phyloP scores from a whole-genome alignment of 768 basidiomycete species.

The Trametes maxima region DNA sequence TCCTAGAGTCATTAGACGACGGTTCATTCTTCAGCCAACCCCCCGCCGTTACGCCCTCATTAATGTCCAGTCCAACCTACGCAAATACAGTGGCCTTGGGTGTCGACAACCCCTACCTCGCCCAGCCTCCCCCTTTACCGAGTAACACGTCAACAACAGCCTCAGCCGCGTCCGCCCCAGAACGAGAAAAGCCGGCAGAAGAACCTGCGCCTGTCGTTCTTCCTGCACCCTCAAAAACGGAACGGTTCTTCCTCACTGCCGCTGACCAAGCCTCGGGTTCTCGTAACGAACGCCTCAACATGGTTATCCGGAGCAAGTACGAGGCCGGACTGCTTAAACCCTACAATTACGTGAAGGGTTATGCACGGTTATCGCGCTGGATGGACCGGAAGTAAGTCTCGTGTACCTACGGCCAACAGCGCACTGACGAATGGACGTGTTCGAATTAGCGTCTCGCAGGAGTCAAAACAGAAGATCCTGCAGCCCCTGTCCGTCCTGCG shows the following conservation, averaged over 20 bases:
- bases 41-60: conserved; percentile 48
- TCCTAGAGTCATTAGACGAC: conserved; percentile 86
- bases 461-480: conserved; percentile 89
- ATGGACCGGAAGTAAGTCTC: conserved; percentile 84
- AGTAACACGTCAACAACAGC: conserved; percentile 21
- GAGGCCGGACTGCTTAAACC: conserved; percentile 94
- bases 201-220: conserved; percentile 55
- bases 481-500: conserved; percentile 84
- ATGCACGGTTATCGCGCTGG: conserved; percentile 88
- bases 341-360: conserved; percentile 96
- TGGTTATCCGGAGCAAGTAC: conserved; percentile 95
- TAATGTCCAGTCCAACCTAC: conserved; percentile 41
- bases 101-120: conserved; percentile 30
- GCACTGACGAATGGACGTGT: neutral
- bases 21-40: conserved; percentile 75
- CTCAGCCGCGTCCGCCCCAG: conserved; percentile 26
- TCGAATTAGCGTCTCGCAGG: conserved; percentile 73
- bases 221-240: conserved; percentile 77
- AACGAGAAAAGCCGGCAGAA: conserved; percentile 38
- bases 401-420: conserved; percentile 1
- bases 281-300: conserved; percentile 83
- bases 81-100: conserved; percentile 27
- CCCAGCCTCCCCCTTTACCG: conserved; percentile 29
- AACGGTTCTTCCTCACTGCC: conserved; percentile 88
- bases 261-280: conserved; percentile 94